A percentile compares a stretch with the other conserved stretches of the same genome.
These are phyloP conservation scores for Jaapia argillacea DNA, from an alignment of 768 basidiomycete genomes.

Conservation along the genomic window DNA sequence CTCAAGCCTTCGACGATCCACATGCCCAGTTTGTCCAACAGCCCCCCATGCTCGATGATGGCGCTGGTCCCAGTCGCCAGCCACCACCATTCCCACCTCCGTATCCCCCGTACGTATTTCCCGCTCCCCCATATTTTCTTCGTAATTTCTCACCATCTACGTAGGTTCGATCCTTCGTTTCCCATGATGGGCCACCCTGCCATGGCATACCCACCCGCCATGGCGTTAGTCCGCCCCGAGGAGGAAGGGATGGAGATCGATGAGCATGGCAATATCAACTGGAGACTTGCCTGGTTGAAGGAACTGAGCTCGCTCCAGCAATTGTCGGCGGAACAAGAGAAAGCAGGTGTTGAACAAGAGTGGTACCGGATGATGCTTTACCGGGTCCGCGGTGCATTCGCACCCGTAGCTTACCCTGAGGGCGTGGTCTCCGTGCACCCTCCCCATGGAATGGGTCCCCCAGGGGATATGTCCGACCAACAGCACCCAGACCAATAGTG, in stretches of 20 bases:
- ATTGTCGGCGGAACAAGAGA: constrained; percentile 75
- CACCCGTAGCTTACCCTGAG: constrained; percentile 16
- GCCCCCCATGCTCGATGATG: constrained; percentile 47
- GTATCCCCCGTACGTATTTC: constrained; percentile 42
- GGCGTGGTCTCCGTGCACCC: neutral
- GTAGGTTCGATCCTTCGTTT: constrained; percentile 68
- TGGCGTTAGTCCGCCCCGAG: constrained; percentile 52
- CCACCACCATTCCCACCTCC: constrained; percentile 47
- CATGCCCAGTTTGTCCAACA: constrained; percentile 44
- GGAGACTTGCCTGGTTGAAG: constrained; percentile 73
- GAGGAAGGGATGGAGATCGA: constrained; percentile 57
- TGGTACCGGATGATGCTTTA: constrained; percentile 85
- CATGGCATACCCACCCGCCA: constrained; percentile 54
- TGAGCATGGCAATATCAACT: constrained; percentile 72
- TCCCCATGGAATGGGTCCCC: neutral
- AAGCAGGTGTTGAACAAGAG: constrained; percentile 68
- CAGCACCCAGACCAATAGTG: neutral
- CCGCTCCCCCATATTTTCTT: constrained; percentile 1
- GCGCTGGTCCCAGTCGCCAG: constrained; percentile 49
- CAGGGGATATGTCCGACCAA: neutral
- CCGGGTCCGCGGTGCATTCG: constrained; percentile 63
- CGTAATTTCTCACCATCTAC: neutral
- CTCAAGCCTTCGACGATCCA: constrained; percentile 39
- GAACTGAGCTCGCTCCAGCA: constrained; percentile 69
- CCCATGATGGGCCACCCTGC: constrained; percentile 50